A percentile compares a stretch with the other conserved stretches of the same genome.
phyloP scores from a whole-genome alignment of 495 filamentous ascomycete species.

The Haplographium delicatum region DNA sequence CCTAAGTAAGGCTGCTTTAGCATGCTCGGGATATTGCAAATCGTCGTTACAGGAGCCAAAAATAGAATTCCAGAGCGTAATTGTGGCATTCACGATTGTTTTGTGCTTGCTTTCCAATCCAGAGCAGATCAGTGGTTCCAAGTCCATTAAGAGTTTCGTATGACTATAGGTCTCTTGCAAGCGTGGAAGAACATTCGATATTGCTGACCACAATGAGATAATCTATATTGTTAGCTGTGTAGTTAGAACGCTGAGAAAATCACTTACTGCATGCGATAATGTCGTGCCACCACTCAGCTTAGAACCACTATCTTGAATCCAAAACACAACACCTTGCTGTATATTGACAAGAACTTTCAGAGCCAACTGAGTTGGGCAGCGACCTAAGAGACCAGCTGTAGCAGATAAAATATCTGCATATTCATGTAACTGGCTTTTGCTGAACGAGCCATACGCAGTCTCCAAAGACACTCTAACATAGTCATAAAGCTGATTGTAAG shows the following conservation, averaged over 20 bases:
- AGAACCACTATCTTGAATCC: constrained; percentile 49
- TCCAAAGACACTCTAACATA: constrained; percentile 41
- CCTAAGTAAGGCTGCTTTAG: constrained; percentile 43
- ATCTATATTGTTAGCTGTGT: constrained; percentile 17
- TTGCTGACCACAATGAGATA: constrained; percentile 38
- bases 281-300: constrained; percentile 11
- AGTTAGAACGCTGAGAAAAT: background rate
- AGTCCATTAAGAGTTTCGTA: constrained; percentile 34
- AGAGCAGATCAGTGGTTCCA: constrained; percentile 50
- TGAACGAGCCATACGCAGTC: constrained; percentile 36
- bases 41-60: constrained; percentile 40
- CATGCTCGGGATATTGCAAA: constrained; percentile 40
- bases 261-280: constrained; percentile 20
- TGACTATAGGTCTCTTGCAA: constrained; percentile 18
- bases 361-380: constrained; percentile 12
- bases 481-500: constrained; percentile 57
- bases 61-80: constrained; percentile 55
- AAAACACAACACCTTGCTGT: constrained; percentile 55
- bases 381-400: constrained; percentile 9
- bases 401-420: constrained; percentile 19
- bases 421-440: constrained; percentile 23
- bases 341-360: constrained; percentile 27
- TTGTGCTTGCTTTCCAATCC: constrained; percentile 52
- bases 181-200: constrained; percentile 26
- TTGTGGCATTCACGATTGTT: constrained; percentile 44